A percentile compares a stretch with the other conserved stretches of the same genome.
Conservation (phyloP, 768 basidiomycete genomes). For the Russula sp. region DNA sequence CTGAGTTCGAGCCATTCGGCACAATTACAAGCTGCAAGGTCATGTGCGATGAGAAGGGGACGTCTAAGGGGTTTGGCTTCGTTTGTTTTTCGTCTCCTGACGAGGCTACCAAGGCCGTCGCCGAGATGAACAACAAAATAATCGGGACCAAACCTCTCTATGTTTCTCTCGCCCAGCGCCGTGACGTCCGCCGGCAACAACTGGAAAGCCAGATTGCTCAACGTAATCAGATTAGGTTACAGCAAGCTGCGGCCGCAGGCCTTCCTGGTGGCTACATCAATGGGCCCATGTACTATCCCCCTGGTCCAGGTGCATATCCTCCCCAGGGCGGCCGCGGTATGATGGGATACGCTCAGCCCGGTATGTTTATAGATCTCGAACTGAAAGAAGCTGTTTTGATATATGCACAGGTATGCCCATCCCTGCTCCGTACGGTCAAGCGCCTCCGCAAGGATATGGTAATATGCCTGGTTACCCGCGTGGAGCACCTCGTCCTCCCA, state of each 20-base stretch:
- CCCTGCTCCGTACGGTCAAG: constrained; percentile 63
- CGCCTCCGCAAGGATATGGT: constrained; percentile 67
- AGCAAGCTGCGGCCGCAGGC: constrained; percentile 87
- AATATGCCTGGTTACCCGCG: constrained; percentile 63
- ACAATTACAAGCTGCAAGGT: constrained; percentile 98
- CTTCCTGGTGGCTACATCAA: constrained; percentile 81
- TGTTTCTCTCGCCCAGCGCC: constrained; percentile 96
- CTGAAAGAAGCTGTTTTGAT: constrained; percentile 38
- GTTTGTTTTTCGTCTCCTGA: constrained; percentile 98
- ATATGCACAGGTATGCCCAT: constrained; percentile 73
- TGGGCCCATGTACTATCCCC: constrained; percentile 81
- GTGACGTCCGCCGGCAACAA: constrained; percentile 96
- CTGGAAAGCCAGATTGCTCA: constrained; percentile 98
- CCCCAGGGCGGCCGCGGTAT: constrained; percentile 72
- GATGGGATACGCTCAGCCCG: constrained; percentile 75
- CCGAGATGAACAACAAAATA: constrained; percentile 99
- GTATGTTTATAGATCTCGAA: constrained; percentile 41
- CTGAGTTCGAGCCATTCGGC: constrained; percentile 95
- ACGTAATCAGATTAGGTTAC: constrained; percentile 94
- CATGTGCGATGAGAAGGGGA: constrained; percentile 94
- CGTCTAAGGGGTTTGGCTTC: constrained; percentile 96
- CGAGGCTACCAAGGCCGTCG: constrained; percentile 98
- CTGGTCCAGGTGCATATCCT: constrained; percentile 72
- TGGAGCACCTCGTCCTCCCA: constrained; percentile 56
- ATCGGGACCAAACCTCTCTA: constrained; percentile 98